These are phyloP conservation scores for Phaeotremella skinneri DNA, from an alignment of 768 basidiomycete genomes.

Conservation along the genomic window DNA sequence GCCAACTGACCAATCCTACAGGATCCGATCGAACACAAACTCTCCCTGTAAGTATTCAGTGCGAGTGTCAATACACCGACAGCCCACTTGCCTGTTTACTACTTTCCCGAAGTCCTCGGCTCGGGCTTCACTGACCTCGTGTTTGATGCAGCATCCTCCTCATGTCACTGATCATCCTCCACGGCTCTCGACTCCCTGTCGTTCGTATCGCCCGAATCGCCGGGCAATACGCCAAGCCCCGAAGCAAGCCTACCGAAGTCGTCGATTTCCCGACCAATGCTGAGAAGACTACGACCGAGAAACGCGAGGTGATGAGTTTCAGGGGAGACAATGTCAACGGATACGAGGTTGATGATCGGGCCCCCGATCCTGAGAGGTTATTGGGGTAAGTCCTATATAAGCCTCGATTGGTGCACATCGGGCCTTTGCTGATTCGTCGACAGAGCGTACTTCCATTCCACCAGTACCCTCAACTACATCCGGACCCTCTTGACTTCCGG, in stretches of 20 bases:
- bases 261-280: conserved; percentile 57
- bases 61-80: background rate
- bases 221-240: conserved; percentile 93
- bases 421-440: conserved; percentile 1
- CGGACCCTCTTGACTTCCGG: conserved; percentile 84
- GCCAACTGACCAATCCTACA: conserved; percentile 12
- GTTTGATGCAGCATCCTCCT: conserved; percentile 65
- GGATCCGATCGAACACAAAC: conserved; percentile 52
- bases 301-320: conserved; percentile 74
- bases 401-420: background rate
- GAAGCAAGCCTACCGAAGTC: conserved; percentile 77
- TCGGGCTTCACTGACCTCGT: background rate
- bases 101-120: background rate
- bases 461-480: conserved; percentile 88
- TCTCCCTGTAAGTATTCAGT: conserved; percentile 43
- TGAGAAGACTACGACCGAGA: conserved; percentile 26
- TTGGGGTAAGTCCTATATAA: conserved; percentile 61
- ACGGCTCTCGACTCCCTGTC: conserved; percentile 90
- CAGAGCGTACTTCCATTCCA: conserved; percentile 94
- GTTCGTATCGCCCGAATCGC: conserved; percentile 75
- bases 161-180: conserved; percentile 90
- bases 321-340: conserved; percentile 98
- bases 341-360: conserved; percentile 67
- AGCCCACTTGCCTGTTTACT: background rate
- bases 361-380: conserved; percentile 84